phyloP scores from a whole-genome alignment of 257 asterid species.

The Buddleja alternifolia region DNA sequence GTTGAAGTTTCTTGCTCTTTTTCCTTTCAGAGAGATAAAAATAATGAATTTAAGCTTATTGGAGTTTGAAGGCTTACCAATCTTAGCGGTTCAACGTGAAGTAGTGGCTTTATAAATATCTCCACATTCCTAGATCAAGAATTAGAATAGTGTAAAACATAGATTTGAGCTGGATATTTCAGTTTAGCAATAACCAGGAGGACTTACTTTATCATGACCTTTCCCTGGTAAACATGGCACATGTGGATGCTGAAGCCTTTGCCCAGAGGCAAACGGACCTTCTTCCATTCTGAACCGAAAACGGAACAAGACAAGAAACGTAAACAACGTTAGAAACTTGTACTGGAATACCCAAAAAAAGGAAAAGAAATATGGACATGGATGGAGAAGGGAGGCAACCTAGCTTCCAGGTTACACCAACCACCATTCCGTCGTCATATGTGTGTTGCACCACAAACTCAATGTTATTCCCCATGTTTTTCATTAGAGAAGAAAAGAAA shows the following conservation, averaged over 20 bases:
- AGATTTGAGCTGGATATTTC: not conserved
- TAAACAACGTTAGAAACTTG: not conserved
- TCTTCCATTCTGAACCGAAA: slow-evolving; percentile 50
- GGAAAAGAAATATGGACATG: not conserved
- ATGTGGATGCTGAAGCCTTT: slow-evolving; percentile 68
- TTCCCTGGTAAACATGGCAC: slow-evolving; percentile 68
- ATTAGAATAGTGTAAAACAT: not conserved
- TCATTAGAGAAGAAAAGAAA: slow-evolving; percentile 58
- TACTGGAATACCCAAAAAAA: too few relatives aligned
- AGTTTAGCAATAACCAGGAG: not conserved
- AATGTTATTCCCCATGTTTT: slow-evolving; percentile 50
- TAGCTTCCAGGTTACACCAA: slow-evolving; percentile 69
- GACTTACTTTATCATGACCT: slow-evolving; percentile 60
- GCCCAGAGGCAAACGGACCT: slow-evolving; percentile 53
- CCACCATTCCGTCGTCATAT: slow-evolving; percentile 58
- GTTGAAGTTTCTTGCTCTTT: not conserved
- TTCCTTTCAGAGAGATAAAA: too few relatives aligned
- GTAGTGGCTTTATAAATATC: slow-evolving; percentile 69
- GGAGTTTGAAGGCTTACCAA: slow-evolving; percentile 48
- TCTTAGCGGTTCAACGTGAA: slow-evolving; percentile 57
- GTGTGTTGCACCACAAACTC: slow-evolving; percentile 64
- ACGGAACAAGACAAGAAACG: not conserved
- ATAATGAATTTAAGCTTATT: not conserved
- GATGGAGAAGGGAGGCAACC: slow-evolving; percentile 35
- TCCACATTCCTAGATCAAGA: slow-evolving; percentile 58